phyloP scores from a whole-genome alignment of 352 stramenopile genomes.

The Saprolegnia parasitica region DNA sequence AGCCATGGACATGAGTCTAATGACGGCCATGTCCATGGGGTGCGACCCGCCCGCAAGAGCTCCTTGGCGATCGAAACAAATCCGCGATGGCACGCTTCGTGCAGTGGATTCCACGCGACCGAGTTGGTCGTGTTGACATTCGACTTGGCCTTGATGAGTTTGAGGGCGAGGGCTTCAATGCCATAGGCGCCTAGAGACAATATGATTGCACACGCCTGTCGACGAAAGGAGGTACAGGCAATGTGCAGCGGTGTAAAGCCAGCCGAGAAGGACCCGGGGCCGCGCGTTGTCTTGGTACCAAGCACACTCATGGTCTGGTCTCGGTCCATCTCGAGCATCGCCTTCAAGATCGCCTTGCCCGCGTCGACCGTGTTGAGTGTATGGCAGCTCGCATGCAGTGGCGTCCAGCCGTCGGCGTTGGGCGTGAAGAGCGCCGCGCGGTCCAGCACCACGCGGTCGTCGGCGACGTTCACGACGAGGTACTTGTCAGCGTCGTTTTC shows the following conservation, averaged over 20 bases:
- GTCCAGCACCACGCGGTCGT: slow-evolving; percentile 71
- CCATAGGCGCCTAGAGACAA: slow-evolving; percentile 47
- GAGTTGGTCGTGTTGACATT: slow-evolving; percentile 69
- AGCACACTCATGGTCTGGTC: slow-evolving; percentile 33
- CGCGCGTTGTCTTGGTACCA: slow-evolving; percentile 58
- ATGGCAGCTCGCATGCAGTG: slow-evolving; percentile 69
- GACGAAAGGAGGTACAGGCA: slow-evolving; percentile 32
- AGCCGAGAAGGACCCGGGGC: slow-evolving; percentile 67
- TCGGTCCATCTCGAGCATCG: slow-evolving; percentile 48
- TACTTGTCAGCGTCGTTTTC: slow-evolving; percentile 35
- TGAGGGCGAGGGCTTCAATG: slow-evolving; percentile 61
- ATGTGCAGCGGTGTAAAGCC: slow-evolving; percentile 78
- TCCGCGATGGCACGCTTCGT: slow-evolving; percentile 70
- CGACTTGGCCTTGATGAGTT: slow-evolving; percentile 60
- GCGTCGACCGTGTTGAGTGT: slow-evolving; percentile 65
- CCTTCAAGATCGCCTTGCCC: slow-evolving; percentile 65
- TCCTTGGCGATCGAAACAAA: slow-evolving; percentile 57
- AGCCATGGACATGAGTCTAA: too few species aligned
- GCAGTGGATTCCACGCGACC: slow-evolving; percentile 68
- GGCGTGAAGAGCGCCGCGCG: slow-evolving; percentile 53
- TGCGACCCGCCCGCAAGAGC: slow-evolving; percentile 48
- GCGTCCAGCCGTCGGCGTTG: slow-evolving; percentile 79
- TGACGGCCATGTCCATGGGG: too few species aligned
- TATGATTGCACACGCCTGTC: background rate
- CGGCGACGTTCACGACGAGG: slow-evolving; percentile 58